A percentile compares a stretch with the other conserved stretches of the same genome.
These are phyloP conservation scores for Glycyrrhiza uralensis DNA, from an alignment of 306 rosid genomes.

Conservation along the genomic window DNA sequence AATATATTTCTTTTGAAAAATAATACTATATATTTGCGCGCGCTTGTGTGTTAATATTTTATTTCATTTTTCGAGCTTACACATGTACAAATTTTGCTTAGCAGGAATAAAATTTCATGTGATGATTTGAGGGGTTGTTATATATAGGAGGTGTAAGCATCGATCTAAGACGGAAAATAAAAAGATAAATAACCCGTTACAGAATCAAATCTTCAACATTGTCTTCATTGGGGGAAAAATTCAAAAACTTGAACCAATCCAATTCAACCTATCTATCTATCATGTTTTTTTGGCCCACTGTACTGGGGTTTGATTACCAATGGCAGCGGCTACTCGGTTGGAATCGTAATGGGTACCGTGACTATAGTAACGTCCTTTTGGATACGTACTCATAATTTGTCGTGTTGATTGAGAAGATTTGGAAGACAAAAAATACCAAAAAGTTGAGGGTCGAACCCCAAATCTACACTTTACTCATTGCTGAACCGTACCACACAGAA, in stretches of 20 bases:
- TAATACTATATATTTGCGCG: no score
- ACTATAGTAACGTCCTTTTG: background rate
- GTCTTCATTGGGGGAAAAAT: background rate
- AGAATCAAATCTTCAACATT: background rate
- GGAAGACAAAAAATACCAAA: background rate
- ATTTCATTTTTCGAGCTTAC: no score
- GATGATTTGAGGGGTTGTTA: no score
- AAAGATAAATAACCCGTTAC: background rate
- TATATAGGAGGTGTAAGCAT: background rate
- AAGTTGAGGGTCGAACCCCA: background rate
- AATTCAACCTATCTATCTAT: background rate
- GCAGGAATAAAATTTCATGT: no score
- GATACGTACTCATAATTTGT: slow-evolving; percentile 9
- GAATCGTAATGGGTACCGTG: background rate
- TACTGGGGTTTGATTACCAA: background rate
- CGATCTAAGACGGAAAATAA: background rate
- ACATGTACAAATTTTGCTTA: no score
- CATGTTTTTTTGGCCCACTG: background rate
- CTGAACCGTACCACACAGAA: slow-evolving; percentile 20
- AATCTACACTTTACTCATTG: slow-evolving; percentile 29
- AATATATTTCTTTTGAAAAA: no score
- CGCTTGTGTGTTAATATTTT: no score
- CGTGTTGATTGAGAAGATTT: background rate
- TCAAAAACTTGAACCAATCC: background rate
- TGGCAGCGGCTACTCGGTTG: background rate